phyloP scores from a whole-genome alignment of 2,329 filamentous ascomycete genomes.

The Penicillium sp. region DNA sequence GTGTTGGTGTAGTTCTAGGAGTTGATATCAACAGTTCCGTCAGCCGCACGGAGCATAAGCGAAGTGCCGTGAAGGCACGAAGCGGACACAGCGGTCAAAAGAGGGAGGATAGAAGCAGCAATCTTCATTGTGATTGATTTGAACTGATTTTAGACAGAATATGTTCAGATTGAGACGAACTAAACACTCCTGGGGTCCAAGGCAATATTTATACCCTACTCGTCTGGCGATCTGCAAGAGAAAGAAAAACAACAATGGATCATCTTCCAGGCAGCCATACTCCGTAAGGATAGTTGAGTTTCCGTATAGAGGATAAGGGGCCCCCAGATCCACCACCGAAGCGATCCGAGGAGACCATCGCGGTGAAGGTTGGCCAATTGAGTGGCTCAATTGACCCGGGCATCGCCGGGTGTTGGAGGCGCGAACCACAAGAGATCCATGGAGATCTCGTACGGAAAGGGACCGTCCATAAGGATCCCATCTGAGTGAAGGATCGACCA shows the following conservation, averaged over 20 bases:
- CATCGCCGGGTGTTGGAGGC: background rate
- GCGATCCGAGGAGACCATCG: background rate
- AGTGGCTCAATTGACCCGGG: background rate
- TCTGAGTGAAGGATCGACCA: background rate
- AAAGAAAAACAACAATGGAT: background rate
- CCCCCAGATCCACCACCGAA: background rate
- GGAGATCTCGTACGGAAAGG: background rate
- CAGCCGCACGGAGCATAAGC: slow-evolving; percentile 10
- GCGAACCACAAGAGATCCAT: background rate
- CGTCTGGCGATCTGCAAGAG: background rate
- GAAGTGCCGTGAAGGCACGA: slow-evolving; percentile 16
- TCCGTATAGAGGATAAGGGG: background rate
- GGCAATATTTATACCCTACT: background rate
- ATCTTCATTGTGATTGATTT: slow-evolving; percentile 11
- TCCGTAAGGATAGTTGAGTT: background rate
- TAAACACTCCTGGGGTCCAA: no score
- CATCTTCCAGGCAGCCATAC: background rate
- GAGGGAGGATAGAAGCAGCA: slow-evolving; percentile 5
- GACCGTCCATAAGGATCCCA: background rate
- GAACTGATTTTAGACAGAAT: background rate
- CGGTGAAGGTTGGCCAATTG: background rate
- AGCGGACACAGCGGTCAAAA: slow-evolving; percentile 8
- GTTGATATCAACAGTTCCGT: slow-evolving; percentile 12
- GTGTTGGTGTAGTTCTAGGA: slow-evolving; percentile 18
- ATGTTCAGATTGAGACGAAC: background rate